A percentile compares a stretch with the other conserved stretches of the same genome.
Evolutionary conservation across 176 grass and related monocot genomes (phyloP).

Genomic region (Phoenix dactylifera): DNA sequence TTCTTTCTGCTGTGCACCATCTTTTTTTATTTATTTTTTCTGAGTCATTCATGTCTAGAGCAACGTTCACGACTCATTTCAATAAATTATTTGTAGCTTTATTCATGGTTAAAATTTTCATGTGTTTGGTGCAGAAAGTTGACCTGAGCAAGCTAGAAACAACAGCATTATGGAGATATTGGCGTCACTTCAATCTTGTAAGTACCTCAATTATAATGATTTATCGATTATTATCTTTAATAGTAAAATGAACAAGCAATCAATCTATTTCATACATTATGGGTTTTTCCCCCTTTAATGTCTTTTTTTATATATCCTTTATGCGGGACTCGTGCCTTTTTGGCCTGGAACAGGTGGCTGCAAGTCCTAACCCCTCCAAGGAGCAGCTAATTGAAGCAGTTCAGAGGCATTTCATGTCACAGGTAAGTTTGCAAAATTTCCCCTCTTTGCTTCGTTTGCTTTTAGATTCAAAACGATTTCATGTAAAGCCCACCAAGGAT

Average conservation of each 20-base stretch:
- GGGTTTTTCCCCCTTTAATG: neutral
- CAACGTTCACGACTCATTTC: neutral
- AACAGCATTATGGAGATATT: slow-evolving; percentile 83
- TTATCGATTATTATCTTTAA: too few relatives aligned
- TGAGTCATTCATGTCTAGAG: too few relatives aligned
- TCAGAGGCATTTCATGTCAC: slow-evolving; percentile 74
- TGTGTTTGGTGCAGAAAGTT: slow-evolving; percentile 48
- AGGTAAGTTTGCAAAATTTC: slow-evolving; percentile 27
- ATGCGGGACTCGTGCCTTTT: slow-evolving; percentile 10
- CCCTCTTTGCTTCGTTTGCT: too few relatives aligned
- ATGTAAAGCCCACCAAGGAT: too few relatives aligned
- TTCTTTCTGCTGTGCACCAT: neutral
- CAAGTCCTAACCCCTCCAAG: slow-evolving; percentile 60
- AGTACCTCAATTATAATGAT: neutral
- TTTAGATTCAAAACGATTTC: too few relatives aligned
- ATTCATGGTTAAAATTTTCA: neutral
- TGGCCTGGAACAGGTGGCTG: slow-evolving; percentile 37
- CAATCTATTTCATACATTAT: too few relatives aligned
- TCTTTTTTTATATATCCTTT: neutral
- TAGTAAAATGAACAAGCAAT: too few relatives aligned
- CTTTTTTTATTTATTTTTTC: slow-evolving; percentile 1
- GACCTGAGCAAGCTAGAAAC: slow-evolving; percentile 79
- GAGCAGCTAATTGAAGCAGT: slow-evolving; percentile 75
- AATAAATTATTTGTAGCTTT: slow-evolving; percentile 2
- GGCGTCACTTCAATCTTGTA: slow-evolving; percentile 73